These are phyloP conservation scores for Penicillium cosmopolitanum DNA, from an alignment of 495 filamentous ascomycete genomes.

Conservation along the genomic window DNA sequence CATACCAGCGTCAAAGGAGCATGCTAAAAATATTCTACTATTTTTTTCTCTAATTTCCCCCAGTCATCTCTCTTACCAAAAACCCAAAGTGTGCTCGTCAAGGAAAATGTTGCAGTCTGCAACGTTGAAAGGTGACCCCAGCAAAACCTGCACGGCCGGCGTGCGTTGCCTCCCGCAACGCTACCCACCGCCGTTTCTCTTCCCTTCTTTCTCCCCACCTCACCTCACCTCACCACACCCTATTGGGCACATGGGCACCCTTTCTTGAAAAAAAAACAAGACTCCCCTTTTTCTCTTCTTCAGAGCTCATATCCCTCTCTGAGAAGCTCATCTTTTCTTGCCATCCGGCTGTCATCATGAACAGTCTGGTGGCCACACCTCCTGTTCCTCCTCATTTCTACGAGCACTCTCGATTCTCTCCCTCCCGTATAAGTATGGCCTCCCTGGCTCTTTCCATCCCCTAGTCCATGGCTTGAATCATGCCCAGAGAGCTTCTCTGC, in stretches of 20 bases:
- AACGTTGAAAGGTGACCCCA: constrained; percentile 27
- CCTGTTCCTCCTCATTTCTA: constrained; percentile 79
- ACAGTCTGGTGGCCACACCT: constrained; percentile 64
- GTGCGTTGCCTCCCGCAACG: constrained; percentile 52
- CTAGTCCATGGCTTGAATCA: too few relatives aligned
- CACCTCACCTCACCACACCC: constrained; percentile 24
- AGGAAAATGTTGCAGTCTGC: constrained; percentile 25
- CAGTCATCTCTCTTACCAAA: too few relatives aligned
- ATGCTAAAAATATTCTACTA: too few relatives aligned
- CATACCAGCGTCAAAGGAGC: too few relatives aligned
- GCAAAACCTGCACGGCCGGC: constrained; percentile 32
- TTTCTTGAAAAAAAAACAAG: constrained; percentile 18
- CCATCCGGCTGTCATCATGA: constrained; percentile 59
- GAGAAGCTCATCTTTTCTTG: constrained; percentile 20
- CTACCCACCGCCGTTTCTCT: constrained; percentile 44
- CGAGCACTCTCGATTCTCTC: constrained; percentile 69
- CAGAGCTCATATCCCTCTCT: constrained; percentile 9
- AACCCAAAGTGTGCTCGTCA: too few relatives aligned
- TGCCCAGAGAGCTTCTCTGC: background rate
- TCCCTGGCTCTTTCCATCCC: constrained; percentile 2
- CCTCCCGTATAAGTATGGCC: constrained; percentile 67
- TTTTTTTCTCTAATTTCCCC: too few relatives aligned
- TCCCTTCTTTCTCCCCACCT: constrained; percentile 44
- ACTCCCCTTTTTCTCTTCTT: constrained; percentile 16
- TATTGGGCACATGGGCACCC: constrained; percentile 24